Evolutionary conservation across 768 basidiomycete genomes (phyloP), one percentile per base, ranked within the genome.

Genomic region (Kwoniella pini): DNA sequence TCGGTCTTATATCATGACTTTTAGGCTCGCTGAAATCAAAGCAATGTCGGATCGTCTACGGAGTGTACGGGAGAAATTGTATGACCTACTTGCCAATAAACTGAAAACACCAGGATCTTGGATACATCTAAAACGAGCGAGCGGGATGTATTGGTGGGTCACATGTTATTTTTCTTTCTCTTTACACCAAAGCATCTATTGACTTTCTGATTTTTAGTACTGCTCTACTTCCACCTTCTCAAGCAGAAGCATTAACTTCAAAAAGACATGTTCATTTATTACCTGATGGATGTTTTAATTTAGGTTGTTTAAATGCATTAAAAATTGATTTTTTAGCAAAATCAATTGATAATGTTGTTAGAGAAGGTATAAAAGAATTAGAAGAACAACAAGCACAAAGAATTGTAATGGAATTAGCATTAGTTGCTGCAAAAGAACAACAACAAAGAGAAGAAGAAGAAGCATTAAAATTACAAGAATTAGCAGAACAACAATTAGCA

Each of bases 41-140:
- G 87, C 87, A 49, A 99, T 98, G 96, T 90, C 96, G 22, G 85
- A 90, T 64, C 85, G 96, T 48, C 91, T 98, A 77, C 94, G 95
- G 79, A 86, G 84, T 80, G 95, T 97, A 88, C 83, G 96, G 60
- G 87, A 90, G 70, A 86, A 83, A 65, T 80, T 98, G 57, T 93
- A 88, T 79, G 83, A 87, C 63, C 81, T 85, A 56, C 81, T 98
- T 64, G 87, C 87, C 31, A 81, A 89, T 63, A 86, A 87, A 64
- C 80, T 89, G 64, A 86, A 88, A 78, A 98, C 95, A 31, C 96
- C 96, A 15, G 94, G 95, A 6, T 85, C 88, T 60, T 98, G 96
- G 96, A 83, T 84, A 9, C 95, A 97, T 79, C 90, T 98, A 80
- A 91, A 90, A 80, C 87, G 86, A 75, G 93, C 97, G 77, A 94